Base-by-base conservation (phyloP, 1,139 yeast species). In the Saccharomyces hybrid region DNA sequence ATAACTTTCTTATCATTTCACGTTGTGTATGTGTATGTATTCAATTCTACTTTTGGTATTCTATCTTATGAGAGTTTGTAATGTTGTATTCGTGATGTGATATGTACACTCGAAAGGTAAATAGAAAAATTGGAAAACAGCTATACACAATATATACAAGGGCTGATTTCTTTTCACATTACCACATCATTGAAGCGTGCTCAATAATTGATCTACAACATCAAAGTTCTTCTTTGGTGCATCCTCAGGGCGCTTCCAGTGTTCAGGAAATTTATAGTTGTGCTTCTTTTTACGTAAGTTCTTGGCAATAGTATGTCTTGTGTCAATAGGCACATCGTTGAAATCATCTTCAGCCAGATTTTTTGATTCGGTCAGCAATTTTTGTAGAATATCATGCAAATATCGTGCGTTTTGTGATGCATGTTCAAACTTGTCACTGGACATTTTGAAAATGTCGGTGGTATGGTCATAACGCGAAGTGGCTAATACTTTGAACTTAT, bases 391-490 rank as follows among this genome's bases (percentile, higher is more conserved):
- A 54, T 83, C 86, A 41, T 84, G 83, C 59, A 88, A 73, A 70
- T 79, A 84, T 59, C 86, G 80, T 53, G 91, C 88, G 72, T 93
- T 93, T 72, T 93, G 97, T 1, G 95, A 81, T 50, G 96, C 85
- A 63, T 88, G 88, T 9, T 82, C 77, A 69, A 79, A 88, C 63
- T 79, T 80, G 51, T 80, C 82, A 38, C 82, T 73, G 26, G 88
- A 77, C 71, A 90, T 80, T 61, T 78, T 80, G 64, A 93, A 78
- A 16, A 70, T 68, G 63, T 86, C 83, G 1, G 78, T 78, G 47
- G 73, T 73, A 60, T 78, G 78, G 68, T 90, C 83, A 69, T 85
- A 89, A 67, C 96, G 83, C 51, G 83, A 78, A 23, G 91, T 96
- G 0, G 96, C 83, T 62, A 93, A 74, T 9, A 93, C 76, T 70